These are phyloP conservation scores for Chaetomium cochliodes DNA, from an alignment of 495 filamentous ascomycete species.

Conservation along the genomic window DNA sequence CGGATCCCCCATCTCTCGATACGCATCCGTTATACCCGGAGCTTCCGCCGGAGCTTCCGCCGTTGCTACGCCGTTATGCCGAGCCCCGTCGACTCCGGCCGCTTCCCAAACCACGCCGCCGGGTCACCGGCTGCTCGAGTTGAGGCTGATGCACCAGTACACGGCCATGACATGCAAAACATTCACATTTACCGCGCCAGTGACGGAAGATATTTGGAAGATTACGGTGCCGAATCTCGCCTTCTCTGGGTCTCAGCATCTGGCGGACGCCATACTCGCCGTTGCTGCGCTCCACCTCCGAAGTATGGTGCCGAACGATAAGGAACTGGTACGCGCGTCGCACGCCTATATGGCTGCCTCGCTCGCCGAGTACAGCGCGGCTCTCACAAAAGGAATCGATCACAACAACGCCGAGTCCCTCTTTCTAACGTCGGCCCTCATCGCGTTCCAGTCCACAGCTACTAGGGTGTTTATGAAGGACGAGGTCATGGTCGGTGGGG, in stretches of 20 bases:
- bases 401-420: slow-evolving; percentile 54
- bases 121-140: slow-evolving; percentile 49
- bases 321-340: slow-evolving; percentile 52
- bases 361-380: slow-evolving; percentile 52
- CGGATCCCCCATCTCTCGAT: slow-evolving; percentile 32
- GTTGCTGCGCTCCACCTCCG: slow-evolving; percentile 57
- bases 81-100: slow-evolving; percentile 38
- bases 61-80: slow-evolving; percentile 37
- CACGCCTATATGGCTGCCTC: slow-evolving; percentile 59
- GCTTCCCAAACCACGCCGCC: slow-evolving; percentile 40
- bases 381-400: slow-evolving; percentile 50
- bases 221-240: slow-evolving; percentile 55
- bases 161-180: slow-evolving; percentile 54
- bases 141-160: slow-evolving; percentile 56
- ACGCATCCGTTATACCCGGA: slow-evolving; percentile 29
- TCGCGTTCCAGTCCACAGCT: slow-evolving; percentile 58
- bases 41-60: slow-evolving; percentile 20
- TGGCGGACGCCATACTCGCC: slow-evolving; percentile 56
- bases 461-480: slow-evolving; percentile 53
- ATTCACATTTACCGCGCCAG: slow-evolving; percentile 48
- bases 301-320: slow-evolving; percentile 48
- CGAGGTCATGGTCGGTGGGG: slow-evolving; percentile 29
- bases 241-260: slow-evolving; percentile 51
- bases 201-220: slow-evolving; percentile 53
- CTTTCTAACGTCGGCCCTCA: slow-evolving; percentile 54